Evolutionary conservation across 805 yeast genomes (phyloP), one percentile per base, ranked within the genome.

Genomic region (Isabelozyma rhagii): DNA sequence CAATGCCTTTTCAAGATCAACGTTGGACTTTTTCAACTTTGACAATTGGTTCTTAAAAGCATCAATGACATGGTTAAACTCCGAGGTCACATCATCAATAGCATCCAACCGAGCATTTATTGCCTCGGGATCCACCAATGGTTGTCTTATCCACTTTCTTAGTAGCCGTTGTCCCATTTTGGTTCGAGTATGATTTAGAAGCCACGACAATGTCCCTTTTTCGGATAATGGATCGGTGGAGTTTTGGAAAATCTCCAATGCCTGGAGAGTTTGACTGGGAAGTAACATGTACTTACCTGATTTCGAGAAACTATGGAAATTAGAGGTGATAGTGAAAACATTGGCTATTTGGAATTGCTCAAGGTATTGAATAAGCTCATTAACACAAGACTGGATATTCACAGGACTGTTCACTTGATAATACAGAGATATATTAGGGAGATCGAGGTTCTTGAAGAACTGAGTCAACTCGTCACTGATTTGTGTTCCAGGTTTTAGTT

Each of bases 111-210:
- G 75, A n/a, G 75, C 73, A 48, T 78, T 75, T 2, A 94, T 86
- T 8, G 68, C 68, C 1, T 68, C 73, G 29, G 74, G 69, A 41
- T 82, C 75, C 0, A 81, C 66, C 18, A 92, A 72, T 1, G 99
- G 99, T 51, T 77, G 73, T 1, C 82, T 74, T 0, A 92, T 68
- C 99, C 99, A 94, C 39, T 78, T 71, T 28, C 76, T 73, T 11
- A 94, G 63, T 51, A 81, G 57, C 47, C 97, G 67, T 43, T 74
- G 78, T 0, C 99, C 99, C 64, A 85, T 86, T 28, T 78, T 74
- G 0, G 98, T 89, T 34, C 81, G 69, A 0, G 98, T 89, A 55
- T 87, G 91, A 62, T 93, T 87, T 51, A 94, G 57, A 2, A 89
- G 71, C 91, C 96, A 89, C 13, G 88, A 63, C 11, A 93, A 68